phyloP scores from a whole-genome alignment of 1,139 yeast species.

The Petasospora fabianii region DNA sequence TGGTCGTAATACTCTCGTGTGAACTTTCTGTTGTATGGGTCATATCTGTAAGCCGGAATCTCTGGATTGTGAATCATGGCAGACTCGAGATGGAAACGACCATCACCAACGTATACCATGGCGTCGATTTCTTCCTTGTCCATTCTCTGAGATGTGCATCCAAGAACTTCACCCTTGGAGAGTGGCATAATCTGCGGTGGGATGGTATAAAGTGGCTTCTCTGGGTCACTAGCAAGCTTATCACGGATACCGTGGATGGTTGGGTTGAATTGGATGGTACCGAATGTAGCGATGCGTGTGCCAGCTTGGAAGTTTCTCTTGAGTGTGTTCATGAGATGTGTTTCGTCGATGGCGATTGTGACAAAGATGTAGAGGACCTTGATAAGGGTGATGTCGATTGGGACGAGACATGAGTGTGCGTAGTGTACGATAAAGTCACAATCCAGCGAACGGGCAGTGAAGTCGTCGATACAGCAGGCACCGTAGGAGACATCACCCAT shows the following conservation, averaged over 20 bases:
- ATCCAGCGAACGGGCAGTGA: slow-evolving; percentile 85
- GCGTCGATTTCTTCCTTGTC: slow-evolving; percentile 63
- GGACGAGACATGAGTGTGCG: slow-evolving; percentile 96
- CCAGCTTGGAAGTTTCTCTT: slow-evolving; percentile 63
- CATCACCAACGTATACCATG: slow-evolving; percentile 93
- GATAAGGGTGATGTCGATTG: slow-evolving; percentile 85
- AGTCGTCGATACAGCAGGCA: slow-evolving; percentile 97
- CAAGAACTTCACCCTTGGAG: slow-evolving; percentile 93
- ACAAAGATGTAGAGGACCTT: slow-evolving; percentile 94
- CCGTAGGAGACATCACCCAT: slow-evolving; percentile 99
- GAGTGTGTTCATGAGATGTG: slow-evolving; percentile 74
- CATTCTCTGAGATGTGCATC: slow-evolving; percentile 88
- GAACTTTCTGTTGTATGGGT: slow-evolving; percentile 89
- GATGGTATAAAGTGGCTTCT: slow-evolving; percentile 53
- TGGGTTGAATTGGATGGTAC: slow-evolving; percentile 96
- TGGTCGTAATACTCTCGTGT: slow-evolving; percentile 89
- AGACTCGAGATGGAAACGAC: slow-evolving; percentile 90
- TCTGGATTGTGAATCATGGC: slow-evolving; percentile 97
- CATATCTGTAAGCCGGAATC: slow-evolving; percentile 88
- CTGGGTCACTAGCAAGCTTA: slow-evolving; percentile 46
- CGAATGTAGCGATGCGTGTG: slow-evolving; percentile 72
- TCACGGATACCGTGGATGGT: slow-evolving; percentile 77
- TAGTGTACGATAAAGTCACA: slow-evolving; percentile 95
- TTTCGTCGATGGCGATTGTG: slow-evolving; percentile 83
- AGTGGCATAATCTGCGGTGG: slow-evolving; percentile 93